Evolutionary conservation across 306 rosid genomes (phyloP), one percentile per base, ranked within the genome.

Genomic region (Ammopiptanthus mongolicus): DNA sequence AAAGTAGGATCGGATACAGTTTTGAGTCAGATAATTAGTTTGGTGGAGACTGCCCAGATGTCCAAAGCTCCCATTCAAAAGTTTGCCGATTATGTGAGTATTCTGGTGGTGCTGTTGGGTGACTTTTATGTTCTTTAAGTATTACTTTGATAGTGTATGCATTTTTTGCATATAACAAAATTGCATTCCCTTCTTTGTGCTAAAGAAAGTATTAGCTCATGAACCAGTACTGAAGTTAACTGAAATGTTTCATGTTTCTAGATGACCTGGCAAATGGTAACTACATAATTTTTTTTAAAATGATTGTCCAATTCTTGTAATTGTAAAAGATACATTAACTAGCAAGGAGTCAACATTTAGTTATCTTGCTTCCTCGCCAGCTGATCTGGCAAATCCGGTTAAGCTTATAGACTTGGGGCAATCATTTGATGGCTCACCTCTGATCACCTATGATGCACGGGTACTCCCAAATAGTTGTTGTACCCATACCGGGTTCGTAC

Each of bases 41-140:
- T 92, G 87, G 97, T 92, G 70, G 97, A 92, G 93, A 88, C 91
- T 13, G 97, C 97, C 14, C 97, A 92, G 78, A 92, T 92, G 97
- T 90, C 96, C 57, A 92, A 92, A 83, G 97, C 97, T 34, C 97
- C 97, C 44, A 92, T 92, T 70, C 97, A 92, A 89, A 92, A 92
- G 85, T 92, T 92, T 88, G 97, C 97, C 36, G 97, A 92, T 72
- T 92, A 84, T 81, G 97, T 92, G 84, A 90, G 97, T 83, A 68
- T 72, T 74, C 22, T 59, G 42, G 73, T 64, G 15, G 1, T 79
- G 66, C 76, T 56, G 19, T 60, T 42, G 42, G 42, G 13, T 48
- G 71, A 53, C 42, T 74, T 42, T 1, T 59, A 17, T 58, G 63
- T 14, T 41, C 19, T 39, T 12, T 37, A 23, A 28, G 14, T 41